Evolutionary conservation across 345 rosid genomes (phyloP).

Genomic region (Euphorbia tirucalli): DNA sequence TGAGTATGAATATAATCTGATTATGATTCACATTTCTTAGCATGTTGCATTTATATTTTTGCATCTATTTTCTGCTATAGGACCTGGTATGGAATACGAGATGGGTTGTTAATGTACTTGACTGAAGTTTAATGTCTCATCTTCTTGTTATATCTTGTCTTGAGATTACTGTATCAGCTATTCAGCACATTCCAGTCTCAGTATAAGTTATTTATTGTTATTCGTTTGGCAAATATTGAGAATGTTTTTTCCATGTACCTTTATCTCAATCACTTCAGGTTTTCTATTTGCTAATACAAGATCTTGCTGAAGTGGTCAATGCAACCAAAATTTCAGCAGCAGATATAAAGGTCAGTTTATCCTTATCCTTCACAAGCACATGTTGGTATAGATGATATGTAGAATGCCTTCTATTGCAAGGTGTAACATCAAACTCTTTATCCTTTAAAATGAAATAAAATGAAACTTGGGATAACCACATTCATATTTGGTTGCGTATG

Average conservation of each 20-base stretch:
- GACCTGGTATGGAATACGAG: background rate
- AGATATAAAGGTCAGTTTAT: constrained; percentile 46
- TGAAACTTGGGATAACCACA: background rate
- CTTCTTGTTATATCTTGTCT: background rate
- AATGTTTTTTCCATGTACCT: background rate
- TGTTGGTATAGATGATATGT: background rate
- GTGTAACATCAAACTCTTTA: background rate
- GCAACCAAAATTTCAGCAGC: constrained; percentile 28
- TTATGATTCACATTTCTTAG: background rate
- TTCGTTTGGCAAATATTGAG: background rate
- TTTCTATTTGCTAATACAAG: constrained; percentile 57
- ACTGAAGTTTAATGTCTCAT: background rate
- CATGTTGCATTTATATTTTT: background rate
- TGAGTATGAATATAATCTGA: background rate
- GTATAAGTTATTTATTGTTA: background rate
- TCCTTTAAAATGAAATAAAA: background rate
- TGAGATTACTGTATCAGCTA: background rate
- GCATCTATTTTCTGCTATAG: background rate
- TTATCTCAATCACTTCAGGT: constrained; percentile 39
- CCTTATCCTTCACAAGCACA: constrained; percentile 6
- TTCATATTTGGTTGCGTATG: background rate
- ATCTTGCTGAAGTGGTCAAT: constrained; percentile 36
- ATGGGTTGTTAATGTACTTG: background rate
- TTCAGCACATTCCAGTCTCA: background rate
- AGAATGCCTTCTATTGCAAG: background rate